Percentiles rank a stretch among this genome's conserved stretches.
phyloP scores from a whole-genome alignment of 1,284 basidiomycete genomes.

The Tylopilus orsonianus region DNA sequence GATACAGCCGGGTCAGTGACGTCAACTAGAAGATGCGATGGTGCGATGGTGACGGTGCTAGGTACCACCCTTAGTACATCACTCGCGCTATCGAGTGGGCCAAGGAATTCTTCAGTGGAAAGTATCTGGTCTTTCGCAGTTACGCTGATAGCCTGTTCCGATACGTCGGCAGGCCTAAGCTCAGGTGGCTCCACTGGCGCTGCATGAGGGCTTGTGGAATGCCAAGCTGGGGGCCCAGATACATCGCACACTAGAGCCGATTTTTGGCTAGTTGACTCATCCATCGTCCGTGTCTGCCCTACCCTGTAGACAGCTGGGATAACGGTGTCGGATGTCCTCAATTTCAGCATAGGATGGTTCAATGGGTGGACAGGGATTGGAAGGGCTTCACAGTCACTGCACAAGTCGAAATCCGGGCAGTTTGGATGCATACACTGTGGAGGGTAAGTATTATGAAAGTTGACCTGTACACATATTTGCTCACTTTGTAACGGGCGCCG shows the following conservation, averaged over 20 bases:
- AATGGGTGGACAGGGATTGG: constrained; percentile 77
- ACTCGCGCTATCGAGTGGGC: constrained; percentile 22
- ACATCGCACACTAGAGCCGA: neutral
- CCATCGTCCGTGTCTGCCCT: constrained; percentile 33
- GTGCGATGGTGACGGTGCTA: neutral
- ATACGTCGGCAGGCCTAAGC: neutral
- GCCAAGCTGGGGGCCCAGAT: neutral
- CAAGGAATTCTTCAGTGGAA: constrained; percentile 28
- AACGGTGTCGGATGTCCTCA: constrained; percentile 52
- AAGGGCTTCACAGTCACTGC: constrained; percentile 76
- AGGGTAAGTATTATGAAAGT: constrained; percentile 8
- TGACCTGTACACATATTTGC: constrained; percentile 5
- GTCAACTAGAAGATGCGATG: constrained; percentile 12
- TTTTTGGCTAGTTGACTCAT: neutral
- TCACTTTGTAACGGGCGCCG: constrained; percentile 72
- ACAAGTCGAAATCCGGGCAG: constrained; percentile 85
- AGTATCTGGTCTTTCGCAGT: constrained; percentile 6
- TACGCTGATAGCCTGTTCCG: neutral
- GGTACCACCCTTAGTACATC: neutral
- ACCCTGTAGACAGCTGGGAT: constrained; percentile 52
- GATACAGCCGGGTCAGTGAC: constrained; percentile 6
- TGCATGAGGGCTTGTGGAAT: neutral
- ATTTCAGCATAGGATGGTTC: constrained; percentile 79
- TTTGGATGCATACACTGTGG: constrained; percentile 75
- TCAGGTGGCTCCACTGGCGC: neutral